phyloP scores from a whole-genome alignment of 139 green algal genomes.

The Tetradesmus lagerheimii region DNA sequence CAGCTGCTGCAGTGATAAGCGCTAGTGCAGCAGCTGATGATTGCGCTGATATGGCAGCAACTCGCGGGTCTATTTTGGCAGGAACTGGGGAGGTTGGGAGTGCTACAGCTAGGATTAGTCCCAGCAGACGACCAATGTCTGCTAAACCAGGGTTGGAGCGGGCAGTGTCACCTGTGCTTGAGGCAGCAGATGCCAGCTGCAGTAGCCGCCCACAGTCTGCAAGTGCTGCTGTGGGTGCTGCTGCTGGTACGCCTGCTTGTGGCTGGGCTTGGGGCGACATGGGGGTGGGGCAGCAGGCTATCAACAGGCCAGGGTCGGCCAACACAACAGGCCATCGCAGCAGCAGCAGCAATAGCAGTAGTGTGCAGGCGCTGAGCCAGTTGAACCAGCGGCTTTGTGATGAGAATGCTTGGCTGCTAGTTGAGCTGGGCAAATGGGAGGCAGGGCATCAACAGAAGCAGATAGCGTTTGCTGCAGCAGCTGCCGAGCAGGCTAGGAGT shows the following conservation, averaged over 20 bases:
- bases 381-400: constrained; percentile 11
- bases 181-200: background rate
- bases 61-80: background rate
- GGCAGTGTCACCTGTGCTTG: background rate
- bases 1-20: constrained; percentile 4
- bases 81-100: background rate
- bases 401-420: constrained; percentile 26
- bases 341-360: background rate
- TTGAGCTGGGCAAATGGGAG: constrained; percentile 24
- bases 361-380: background rate
- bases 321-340: background rate
- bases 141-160: background rate
- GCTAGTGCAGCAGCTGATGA: background rate
- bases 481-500: background rate
- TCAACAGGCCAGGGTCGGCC: background rate
- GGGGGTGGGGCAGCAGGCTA: background rate
- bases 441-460: constrained; percentile 28
- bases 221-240: background rate
- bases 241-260: background rate
- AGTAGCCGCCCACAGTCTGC: background rate
- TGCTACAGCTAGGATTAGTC: background rate
- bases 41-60: background rate
- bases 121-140: background rate
- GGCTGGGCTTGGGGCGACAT: background rate
- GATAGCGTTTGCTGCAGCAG: background rate